A percentile compares a stretch with the other conserved stretches of the same genome.
phyloP scores from a whole-genome alignment of 2,329 filamentous ascomycete species.

The Curvularia hawaiiensis region DNA sequence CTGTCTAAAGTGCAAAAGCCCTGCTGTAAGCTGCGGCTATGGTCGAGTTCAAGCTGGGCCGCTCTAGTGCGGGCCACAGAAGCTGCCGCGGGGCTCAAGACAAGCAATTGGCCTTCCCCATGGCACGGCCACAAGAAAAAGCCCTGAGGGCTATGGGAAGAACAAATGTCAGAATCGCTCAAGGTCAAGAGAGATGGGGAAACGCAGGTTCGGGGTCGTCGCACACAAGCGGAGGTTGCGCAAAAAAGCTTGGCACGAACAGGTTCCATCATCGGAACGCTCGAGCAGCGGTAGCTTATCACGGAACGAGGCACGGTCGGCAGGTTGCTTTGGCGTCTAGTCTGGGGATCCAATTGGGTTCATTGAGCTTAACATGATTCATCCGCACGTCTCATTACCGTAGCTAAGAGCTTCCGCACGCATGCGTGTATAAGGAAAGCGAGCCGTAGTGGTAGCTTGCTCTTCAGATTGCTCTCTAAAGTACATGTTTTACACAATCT shows the following conservation, averaged over 20 bases:
- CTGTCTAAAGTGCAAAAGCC: background rate
- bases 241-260: constrained; percentile 40
- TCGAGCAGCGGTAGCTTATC: constrained; percentile 30
- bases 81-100: constrained; percentile 1
- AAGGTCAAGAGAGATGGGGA: background rate
- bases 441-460: constrained; percentile 47
- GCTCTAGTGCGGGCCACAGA: background rate
- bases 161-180: background rate
- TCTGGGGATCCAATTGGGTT: constrained; percentile 28
- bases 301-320: constrained; percentile 21
- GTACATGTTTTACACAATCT: constrained; percentile 53
- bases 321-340: constrained; percentile 26
- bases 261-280: constrained; percentile 28
- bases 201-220: background rate
- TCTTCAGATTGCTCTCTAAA: constrained; percentile 51
- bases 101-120: background rate
- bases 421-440: constrained; percentile 34
- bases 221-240: constrained; percentile 31
- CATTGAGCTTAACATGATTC: constrained; percentile 34
- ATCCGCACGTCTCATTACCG: constrained; percentile 36
- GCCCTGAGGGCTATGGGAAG: too few species aligned
- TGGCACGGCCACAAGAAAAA: background rate
- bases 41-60: background rate
- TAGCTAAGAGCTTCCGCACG: constrained; percentile 25
- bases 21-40: background rate